Evolutionary conservation across 768 basidiomycete genomes (phyloP), one percentile per base, ranked within the genome.

Genomic region (Crassisporium funariophilum): DNA sequence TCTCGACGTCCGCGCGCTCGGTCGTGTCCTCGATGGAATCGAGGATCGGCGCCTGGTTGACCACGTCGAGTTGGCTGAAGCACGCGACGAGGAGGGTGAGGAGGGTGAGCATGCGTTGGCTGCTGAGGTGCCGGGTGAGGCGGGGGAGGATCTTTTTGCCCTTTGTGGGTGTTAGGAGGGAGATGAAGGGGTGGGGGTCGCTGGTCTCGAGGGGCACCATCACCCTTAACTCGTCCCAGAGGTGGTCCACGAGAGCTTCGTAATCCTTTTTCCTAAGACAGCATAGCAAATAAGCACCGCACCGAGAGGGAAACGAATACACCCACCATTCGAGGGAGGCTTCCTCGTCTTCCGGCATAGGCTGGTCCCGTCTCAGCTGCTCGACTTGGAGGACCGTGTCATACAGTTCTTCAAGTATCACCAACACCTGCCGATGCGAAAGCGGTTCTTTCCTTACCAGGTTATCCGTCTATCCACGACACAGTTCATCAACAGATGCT

Each of bases 111-210:
- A 91, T 85, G 61, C 88, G 86, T 38, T 86, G 74, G 23, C 81
- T 77, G 51, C 79, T 79, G 13, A 98, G 78, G 56, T 93, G 88
- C 15, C 95, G 86, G 8, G 91, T 84, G 11, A 94, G 80, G 35
- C 97, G 85, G 3, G 93, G 89, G 10, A 99, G 75, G 19, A 99
- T 78, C 50, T 85, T 86, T 73, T 98, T 98, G 46, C 97, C 97
- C 68, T 99, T 99, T 56, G 81, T 80, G 4, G 91, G 86, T 15
- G 77, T 79, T 38, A 99, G 78, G 24, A 99, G 76, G 2, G 95
- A 93, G 55, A 99, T 84, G 71, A 99, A 98, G 2, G 97, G 97
- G 70, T 99, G 97, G 2, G 95, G 95, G 52, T 88, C 78, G 63
- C 95, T 94, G n/a, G 89, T 88, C 62, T 94, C 94, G 13, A 98